Percentiles rank a stretch among this genome's conserved stretches.
Evolutionary conservation across 345 rosid species (phyloP).

Genomic region (Noccaea caerulescens): DNA sequence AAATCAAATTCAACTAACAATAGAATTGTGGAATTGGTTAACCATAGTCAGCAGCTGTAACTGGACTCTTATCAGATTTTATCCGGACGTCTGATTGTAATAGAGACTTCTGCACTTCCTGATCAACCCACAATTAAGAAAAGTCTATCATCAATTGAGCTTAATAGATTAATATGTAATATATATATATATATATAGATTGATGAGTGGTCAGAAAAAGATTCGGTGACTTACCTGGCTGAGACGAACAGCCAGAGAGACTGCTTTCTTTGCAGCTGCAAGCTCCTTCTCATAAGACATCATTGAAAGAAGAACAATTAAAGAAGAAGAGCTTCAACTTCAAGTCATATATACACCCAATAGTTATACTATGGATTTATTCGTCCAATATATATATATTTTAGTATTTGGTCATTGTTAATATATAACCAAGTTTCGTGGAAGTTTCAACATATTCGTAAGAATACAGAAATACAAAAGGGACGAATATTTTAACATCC

Average conservation of each 20-base stretch:
- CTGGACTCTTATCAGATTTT: constrained; percentile 77
- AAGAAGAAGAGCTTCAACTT: background rate
- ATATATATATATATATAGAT: background rate
- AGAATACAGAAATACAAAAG: background rate
- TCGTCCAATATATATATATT: background rate
- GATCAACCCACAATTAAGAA: constrained; percentile 20
- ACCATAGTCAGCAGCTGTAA: constrained; percentile 93
- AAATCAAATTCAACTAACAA: background rate
- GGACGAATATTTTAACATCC: background rate
- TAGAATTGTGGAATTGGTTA: constrained; percentile 7
- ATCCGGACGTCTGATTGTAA: constrained; percentile 74
- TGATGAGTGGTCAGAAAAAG: background rate
- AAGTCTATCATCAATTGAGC: background rate
- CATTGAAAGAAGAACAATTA: background rate
- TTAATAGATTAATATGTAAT: background rate
- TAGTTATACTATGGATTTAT: too few species aligned
- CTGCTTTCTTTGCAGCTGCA: constrained; percentile 62
- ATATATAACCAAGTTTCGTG: constrained; percentile 5
- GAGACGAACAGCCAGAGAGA: constrained; percentile 75
- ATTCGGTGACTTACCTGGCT: constrained; percentile 54
- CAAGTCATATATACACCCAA: background rate
- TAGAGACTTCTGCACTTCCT: constrained; percentile 76
- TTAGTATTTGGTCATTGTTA: constrained; percentile 11
- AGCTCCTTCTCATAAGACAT: constrained; percentile 40
- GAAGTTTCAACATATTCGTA: background rate